Base-by-base conservation (phyloP, 768 basidiomycete species). In the Suillus luteus region DNA sequence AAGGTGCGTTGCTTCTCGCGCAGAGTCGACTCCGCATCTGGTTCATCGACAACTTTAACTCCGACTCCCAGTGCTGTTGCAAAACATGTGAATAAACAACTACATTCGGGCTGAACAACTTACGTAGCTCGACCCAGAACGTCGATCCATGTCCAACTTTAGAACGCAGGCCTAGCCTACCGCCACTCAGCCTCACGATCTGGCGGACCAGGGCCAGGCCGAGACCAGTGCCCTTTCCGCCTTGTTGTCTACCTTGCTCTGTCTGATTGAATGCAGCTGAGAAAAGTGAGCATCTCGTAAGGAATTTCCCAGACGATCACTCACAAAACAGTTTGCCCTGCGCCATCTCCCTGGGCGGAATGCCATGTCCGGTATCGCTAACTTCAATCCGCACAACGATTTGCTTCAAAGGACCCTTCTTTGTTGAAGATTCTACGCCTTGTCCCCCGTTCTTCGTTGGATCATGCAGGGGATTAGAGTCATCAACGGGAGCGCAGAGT, bases 301-400 rank as follows among this genome's bases (percentile, higher is more conserved):
- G 37, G n/a, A 60, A 24, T 12, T 27, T 60, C 2, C 15, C n/a
- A 31, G 40, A 57, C 37, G 17, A 41, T 48, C 44, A 78, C 87
- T 72, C 69, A 89, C 89, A 87, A 70, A 91, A 91, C 19, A 91
- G 76, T 69, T 90, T 91, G 61, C 83, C 82, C 67, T 90, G 85
- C 1, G 81, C 80, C 76, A 94, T 87, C 72, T 94, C 93, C 69
- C 80, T 80, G 46, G 82, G 81, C 55, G 79, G 78, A 62, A 90
- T 84, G 4, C 89, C 89, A 49, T 79, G 83, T 5, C 85, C 89
- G 0, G 92, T 93, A 76, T 94, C 93, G 5, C 84, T 83, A 4
- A 95, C 85, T 72, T 95, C 93, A 35, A 95, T 90, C 62, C 93
- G 82, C n/a, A 95, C 90, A 59, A 92, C 88, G 64, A 92, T 90